phyloP scores from a whole-genome alignment of 495 filamentous ascomycete species.

The Lepraria neglecta region DNA sequence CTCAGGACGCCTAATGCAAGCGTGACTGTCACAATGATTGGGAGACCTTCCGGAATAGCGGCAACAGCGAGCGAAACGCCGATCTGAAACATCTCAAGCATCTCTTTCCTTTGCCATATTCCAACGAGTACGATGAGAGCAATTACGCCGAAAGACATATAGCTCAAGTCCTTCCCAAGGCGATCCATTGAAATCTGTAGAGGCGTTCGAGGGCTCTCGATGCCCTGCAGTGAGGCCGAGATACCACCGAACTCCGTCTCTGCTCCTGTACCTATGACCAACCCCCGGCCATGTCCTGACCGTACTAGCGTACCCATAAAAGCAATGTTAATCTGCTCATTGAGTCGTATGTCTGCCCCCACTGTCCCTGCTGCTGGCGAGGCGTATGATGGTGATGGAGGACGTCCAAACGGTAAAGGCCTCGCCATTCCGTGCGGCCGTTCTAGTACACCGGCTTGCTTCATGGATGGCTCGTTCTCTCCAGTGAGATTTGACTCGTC shows the following conservation, averaged over 20 bases:
- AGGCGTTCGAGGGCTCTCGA: conserved; percentile 89
- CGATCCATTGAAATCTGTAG: conserved; percentile 96
- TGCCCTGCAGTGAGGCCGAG: conserved; percentile 82
- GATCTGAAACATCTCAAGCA: conserved; percentile 96
- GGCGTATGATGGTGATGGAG: conserved; percentile 54
- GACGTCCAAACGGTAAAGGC: conserved; percentile 33
- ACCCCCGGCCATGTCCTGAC: conserved; percentile 89
- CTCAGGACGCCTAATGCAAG: conserved; percentile 88
- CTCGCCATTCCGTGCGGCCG: conserved; percentile 16
- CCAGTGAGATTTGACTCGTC: conserved; percentile 97
- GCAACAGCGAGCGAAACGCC: conserved; percentile 95
- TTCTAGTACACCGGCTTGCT: conserved; percentile 58
- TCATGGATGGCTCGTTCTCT: conserved; percentile 86
- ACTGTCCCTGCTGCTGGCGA: conserved; percentile 56
- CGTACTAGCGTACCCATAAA: conserved; percentile 98
- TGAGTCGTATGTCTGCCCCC: conserved; percentile 57
- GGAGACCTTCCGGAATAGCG: conserved; percentile 93
- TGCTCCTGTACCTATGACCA: conserved; percentile 89
- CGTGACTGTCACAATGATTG: conserved; percentile 97
- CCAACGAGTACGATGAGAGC: conserved; percentile 84
- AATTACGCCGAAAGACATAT: conserved; percentile 93
- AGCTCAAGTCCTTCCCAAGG: conserved; percentile 87
- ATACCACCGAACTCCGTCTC: conserved; percentile 97
- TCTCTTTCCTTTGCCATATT: conserved; percentile 75
- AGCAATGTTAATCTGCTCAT: conserved; percentile 75